Percentiles rank a stretch among this genome's conserved stretches.
These are phyloP conservation scores for Acanthamoeba castellanii DNA, from an alignment of 208 protist genomes.

Conservation along the genomic window DNA sequence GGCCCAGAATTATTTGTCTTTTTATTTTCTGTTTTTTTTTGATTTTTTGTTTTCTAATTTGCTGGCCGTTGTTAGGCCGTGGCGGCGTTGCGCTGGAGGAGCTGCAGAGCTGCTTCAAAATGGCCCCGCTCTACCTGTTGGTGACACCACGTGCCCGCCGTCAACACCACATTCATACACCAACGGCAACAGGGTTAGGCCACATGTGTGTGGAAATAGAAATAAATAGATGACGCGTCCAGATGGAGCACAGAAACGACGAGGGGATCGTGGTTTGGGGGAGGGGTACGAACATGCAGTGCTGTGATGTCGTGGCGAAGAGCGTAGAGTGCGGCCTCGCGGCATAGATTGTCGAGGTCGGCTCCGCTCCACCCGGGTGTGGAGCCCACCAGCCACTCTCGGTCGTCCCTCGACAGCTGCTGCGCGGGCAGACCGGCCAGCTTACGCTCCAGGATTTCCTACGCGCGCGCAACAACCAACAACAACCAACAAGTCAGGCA, in stretches of 20 bases:
- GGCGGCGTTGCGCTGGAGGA: not conserved
- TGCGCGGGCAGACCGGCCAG: not conserved
- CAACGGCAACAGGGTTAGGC: too few species aligned
- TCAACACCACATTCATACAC: too few species aligned
- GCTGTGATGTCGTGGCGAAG: slow-evolving; percentile 7
- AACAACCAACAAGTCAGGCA: too few species aligned
- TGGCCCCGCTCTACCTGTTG: not conserved
- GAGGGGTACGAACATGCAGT: not conserved
- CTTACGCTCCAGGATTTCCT: slow-evolving; percentile 8
- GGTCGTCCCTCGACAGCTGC: not conserved
- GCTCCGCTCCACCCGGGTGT: slow-evolving; percentile 81
- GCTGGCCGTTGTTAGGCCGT: not conserved
- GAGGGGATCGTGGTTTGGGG: not conserved
- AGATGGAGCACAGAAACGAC: not conserved
- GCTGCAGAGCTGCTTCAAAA: not conserved
- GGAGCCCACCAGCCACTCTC: not conserved
- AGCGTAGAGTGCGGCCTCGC: slow-evolving; percentile 84
- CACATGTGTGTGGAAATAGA: too few species aligned
- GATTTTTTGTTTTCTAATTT: too few species aligned
- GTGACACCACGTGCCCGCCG: too few species aligned
- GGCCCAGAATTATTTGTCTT: too few species aligned
- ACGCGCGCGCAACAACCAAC: too few species aligned
- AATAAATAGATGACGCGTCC: too few species aligned
- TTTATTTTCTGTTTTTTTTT: too few species aligned
- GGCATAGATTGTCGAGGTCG: slow-evolving; percentile 87